These are phyloP conservation scores for Neopestalotiopsis rosae DNA, from an alignment of 2,329 filamentous ascomycete genomes.

Conservation along the genomic window DNA sequence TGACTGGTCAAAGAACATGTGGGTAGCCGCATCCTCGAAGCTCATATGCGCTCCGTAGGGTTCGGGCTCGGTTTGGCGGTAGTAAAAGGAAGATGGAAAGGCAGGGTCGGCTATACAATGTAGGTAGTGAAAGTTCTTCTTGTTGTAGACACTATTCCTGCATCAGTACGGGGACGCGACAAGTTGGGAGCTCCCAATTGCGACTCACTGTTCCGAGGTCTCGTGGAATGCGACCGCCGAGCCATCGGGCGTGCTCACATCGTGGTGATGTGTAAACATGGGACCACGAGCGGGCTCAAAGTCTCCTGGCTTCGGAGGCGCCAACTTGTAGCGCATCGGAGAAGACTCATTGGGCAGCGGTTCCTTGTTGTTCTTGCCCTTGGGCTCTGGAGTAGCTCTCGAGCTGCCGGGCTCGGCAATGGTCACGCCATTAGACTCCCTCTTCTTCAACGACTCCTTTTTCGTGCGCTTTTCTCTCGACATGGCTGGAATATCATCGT, in stretches of 20 bases:
- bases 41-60: conserved; percentile 86
- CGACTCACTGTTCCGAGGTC: conserved; percentile 66
- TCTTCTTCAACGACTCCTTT: conserved; percentile 72
- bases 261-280: conserved; percentile 61
- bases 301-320: conserved; percentile 66
- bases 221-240: conserved; percentile 64
- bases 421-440: conserved; percentile 62
- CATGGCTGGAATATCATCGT: conserved; percentile 42
- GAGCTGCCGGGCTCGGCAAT: conserved; percentile 51
- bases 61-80: conserved; percentile 84
- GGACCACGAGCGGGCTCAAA: conserved; percentile 65
- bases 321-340: conserved; percentile 66
- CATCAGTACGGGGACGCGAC: conserved; percentile 19
- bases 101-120: conserved; percentile 88
- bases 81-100: conserved; percentile 87
- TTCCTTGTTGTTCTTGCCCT: conserved; percentile 43
- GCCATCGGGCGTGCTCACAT: conserved; percentile 54
- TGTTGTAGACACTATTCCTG: conserved; percentile 60
- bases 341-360: conserved; percentile 49
- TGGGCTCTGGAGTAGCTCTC: conserved; percentile 63
- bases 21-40: conserved; percentile 88
- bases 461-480: conserved; percentile 61
- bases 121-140: conserved; percentile 83
- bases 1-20: conserved; percentile 80
- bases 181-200: neutral